These are phyloP conservation scores for Cadophora sp. DNA, from an alignment of 2,329 filamentous ascomycete species.

Conservation along the genomic window DNA sequence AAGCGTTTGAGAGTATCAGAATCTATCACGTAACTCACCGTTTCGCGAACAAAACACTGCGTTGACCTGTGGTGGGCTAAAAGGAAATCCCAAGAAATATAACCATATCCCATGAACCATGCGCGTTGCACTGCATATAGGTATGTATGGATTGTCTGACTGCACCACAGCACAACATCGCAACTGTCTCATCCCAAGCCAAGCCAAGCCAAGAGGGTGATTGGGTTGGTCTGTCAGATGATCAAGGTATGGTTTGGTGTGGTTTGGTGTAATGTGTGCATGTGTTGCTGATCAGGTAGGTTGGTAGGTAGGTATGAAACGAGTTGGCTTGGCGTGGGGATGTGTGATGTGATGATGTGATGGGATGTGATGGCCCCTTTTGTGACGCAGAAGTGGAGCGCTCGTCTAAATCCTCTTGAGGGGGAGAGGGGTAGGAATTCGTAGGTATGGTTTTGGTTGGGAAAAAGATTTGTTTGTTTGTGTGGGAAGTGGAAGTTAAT, in stretches of 20 bases:
- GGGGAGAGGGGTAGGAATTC: too few species aligned
- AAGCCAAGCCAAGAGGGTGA: neutral
- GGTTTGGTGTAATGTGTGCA: neutral
- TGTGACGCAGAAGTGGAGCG: neutral
- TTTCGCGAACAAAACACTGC: too few species aligned
- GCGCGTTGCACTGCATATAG: neutral
- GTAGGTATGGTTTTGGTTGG: too few species aligned
- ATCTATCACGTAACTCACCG: too few species aligned
- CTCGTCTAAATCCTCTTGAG: too few species aligned
- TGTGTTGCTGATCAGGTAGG: constrained; percentile 13
- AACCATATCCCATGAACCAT: neutral
- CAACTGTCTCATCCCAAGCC: constrained; percentile 12
- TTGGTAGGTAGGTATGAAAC: too few species aligned
- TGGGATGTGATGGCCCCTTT: neutral
- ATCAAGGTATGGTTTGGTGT: neutral
- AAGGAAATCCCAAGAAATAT: neutral
- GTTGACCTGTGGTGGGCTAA: too few species aligned
- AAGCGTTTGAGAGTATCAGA: too few species aligned
- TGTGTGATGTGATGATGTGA: neutral
- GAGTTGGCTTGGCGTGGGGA: constrained; percentile 1
- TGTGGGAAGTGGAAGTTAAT: too few species aligned
- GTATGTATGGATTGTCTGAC: neutral
- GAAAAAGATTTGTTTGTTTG: too few species aligned
- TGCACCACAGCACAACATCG: neutral
- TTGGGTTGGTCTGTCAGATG: neutral